These are phyloP conservation scores for Astragalus membranaceus DNA, from an alignment of 306 rosid genomes.

Conservation along the genomic window DNA sequence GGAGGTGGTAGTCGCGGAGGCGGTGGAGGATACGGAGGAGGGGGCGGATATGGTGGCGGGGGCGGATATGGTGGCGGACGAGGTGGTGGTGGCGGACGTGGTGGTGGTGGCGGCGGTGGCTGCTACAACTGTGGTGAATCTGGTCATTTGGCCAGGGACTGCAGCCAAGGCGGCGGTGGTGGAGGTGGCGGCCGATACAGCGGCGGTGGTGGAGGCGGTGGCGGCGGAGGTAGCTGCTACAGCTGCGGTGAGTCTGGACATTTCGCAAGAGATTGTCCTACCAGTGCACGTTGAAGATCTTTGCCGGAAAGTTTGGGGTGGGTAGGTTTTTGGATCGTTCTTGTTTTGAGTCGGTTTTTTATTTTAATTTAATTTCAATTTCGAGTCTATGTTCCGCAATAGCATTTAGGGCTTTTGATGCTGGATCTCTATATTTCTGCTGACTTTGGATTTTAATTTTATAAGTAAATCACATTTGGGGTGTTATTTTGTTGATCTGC, in stretches of 20 bases:
- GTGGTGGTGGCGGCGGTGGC: conserved; percentile 31
- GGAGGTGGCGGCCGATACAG: conserved; percentile 17
- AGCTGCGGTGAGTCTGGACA: conserved; percentile 37
- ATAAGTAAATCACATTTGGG: background rate
- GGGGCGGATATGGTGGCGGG: background rate
- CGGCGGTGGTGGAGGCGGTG: conserved; percentile 19
- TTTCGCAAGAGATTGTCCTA: conserved; percentile 33
- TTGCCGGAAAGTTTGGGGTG: background rate
- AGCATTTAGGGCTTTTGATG: background rate
- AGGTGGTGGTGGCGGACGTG: conserved; percentile 24
- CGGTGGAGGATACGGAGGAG: background rate
- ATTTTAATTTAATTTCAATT: background rate
- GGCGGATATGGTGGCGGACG: background rate
- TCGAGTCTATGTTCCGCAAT: background rate
- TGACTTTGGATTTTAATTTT: background rate
- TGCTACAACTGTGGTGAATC: conserved; percentile 33
- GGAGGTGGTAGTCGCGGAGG: conserved; percentile 10
- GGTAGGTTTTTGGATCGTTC: background rate
- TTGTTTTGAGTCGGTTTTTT: background rate
- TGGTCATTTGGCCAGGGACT: conserved; percentile 36
- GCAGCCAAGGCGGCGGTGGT: conserved; percentile 21
- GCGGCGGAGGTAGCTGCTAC: conserved; percentile 48
- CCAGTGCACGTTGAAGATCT: conserved; percentile 9
- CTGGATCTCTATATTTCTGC: conserved; percentile 12
- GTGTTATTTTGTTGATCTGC: background rate